Conservation (phyloP, 495 filamentous ascomycete genomes). For the Hyaloscypha bicolor region DNA sequence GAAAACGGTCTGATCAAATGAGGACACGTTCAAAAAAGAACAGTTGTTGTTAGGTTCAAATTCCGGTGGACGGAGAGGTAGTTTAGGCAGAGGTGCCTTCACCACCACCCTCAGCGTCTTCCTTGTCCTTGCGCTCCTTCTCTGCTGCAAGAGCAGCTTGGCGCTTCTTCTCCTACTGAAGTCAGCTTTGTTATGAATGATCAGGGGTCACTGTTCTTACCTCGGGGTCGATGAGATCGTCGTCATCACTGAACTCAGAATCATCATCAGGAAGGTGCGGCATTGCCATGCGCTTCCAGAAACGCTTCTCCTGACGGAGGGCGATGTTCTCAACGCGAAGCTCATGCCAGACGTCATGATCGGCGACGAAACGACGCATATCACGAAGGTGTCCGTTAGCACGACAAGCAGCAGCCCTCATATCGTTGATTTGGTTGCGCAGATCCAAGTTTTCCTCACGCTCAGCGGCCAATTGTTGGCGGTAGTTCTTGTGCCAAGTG, state of each 20-base stretch:
- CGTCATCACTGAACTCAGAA: constrained; percentile 56
- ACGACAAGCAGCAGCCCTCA: constrained; percentile 50
- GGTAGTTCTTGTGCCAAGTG: constrained; percentile 58
- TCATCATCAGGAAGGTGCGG: constrained; percentile 50
- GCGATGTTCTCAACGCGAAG: constrained; percentile 45
- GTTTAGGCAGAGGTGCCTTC: constrained; percentile 7
- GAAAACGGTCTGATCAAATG: too few species aligned
- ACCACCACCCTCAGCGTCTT: constrained; percentile 22
- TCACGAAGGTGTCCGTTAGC: constrained; percentile 52
- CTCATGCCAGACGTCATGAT: constrained; percentile 48
- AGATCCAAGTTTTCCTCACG: constrained; percentile 56
- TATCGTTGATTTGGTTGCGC: constrained; percentile 59
- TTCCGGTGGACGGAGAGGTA: neutral
- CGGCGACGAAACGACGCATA: constrained; percentile 50
- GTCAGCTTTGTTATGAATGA: too few species aligned
- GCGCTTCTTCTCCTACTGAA: constrained; percentile 44
- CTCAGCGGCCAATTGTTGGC: constrained; percentile 56
- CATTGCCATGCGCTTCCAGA: constrained; percentile 60
- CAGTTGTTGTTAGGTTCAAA: neutral
- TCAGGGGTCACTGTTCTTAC: neutral
- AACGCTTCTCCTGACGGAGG: constrained; percentile 49
- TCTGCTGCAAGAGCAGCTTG: constrained; percentile 16
- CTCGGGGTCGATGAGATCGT: constrained; percentile 53
- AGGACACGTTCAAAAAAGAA: too few species aligned
- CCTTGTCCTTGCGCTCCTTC: constrained; percentile 26